A percentile compares a stretch with the other conserved stretches of the same genome.
Conservation (phyloP, 2,329 filamentous ascomycete species). For the Penicillium vulpinum region DNA sequence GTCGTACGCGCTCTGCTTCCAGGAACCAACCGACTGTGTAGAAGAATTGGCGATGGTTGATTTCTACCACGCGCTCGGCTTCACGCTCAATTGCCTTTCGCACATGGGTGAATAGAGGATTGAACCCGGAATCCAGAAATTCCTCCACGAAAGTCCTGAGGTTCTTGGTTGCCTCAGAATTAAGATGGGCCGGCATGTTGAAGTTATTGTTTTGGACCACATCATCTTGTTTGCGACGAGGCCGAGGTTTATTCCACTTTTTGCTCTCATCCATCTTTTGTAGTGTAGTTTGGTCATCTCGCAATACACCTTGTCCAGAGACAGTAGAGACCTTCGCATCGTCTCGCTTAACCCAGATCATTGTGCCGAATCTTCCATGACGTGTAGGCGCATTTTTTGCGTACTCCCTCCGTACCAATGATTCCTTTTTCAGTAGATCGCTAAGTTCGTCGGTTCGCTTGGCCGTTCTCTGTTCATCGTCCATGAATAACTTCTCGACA, state of each 20-base stretch:
- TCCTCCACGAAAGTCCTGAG: constrained; percentile 84
- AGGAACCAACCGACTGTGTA: constrained; percentile 93
- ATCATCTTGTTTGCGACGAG: constrained; percentile 61
- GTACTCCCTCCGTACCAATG: constrained; percentile 75
- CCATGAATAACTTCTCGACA: constrained; percentile 79
- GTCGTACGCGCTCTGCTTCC: constrained; percentile 74
- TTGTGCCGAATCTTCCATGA: constrained; percentile 93
- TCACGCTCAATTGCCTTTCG: constrained; percentile 89
- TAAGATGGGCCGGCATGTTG: constrained; percentile 69
- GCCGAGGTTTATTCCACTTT: constrained; percentile 79
- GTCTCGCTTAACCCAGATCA: constrained; percentile 92
- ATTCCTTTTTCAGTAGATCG: constrained; percentile 75
- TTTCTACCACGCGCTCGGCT: constrained; percentile 73
- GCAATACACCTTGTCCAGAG: constrained; percentile 82
- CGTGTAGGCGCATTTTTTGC: constrained; percentile 77
- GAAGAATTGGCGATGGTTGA: constrained; percentile 83
- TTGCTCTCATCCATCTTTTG: constrained; percentile 90
- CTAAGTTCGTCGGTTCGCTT: constrained; percentile 73
- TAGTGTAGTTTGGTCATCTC: constrained; percentile 69
- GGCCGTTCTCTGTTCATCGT: constrained; percentile 68
- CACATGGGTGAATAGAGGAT: constrained; percentile 80
- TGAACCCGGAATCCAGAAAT: constrained; percentile 93
- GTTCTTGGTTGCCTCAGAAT: constrained; percentile 70
- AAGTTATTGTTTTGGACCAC: constrained; percentile 68
- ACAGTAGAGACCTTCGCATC: constrained; percentile 82